Evolutionary conservation across 345 rosid species (phyloP).

Genomic region (Populus davidiana): DNA sequence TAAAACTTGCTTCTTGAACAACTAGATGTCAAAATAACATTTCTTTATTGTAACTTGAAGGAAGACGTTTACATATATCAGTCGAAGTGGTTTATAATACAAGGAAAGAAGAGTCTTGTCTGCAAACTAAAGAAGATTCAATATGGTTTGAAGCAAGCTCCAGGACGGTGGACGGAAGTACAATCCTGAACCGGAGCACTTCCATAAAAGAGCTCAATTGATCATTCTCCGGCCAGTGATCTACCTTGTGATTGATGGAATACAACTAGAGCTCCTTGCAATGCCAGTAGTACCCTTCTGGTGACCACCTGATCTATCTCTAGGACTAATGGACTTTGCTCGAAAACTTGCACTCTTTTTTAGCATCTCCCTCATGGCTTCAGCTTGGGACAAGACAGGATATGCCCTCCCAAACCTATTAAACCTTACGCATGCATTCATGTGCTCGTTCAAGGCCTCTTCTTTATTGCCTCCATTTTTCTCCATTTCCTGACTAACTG

Average conservation of each 20-base stretch:
- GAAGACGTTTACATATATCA: too few relatives aligned
- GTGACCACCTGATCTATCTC: constrained; percentile 1
- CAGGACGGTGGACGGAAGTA: too few relatives aligned
- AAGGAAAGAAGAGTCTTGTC: too few relatives aligned
- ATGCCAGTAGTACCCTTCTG: constrained; percentile 8
- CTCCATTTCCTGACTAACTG: constrained; percentile 27
- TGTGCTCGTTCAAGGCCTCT: constrained; percentile 36
- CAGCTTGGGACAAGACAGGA: constrained; percentile 28
- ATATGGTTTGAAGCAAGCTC: too few relatives aligned
- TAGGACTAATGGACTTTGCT: constrained; percentile 17
- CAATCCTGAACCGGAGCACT: too few relatives aligned
- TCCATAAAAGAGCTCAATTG: not conserved
- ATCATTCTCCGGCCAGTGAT: not conserved
- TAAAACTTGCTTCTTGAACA: too few relatives aligned
- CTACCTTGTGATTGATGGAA: constrained; percentile 22
- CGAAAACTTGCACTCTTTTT: constrained; percentile 16
- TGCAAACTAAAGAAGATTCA: too few relatives aligned
- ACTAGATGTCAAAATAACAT: too few relatives aligned
- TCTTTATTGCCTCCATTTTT: constrained; percentile 30
- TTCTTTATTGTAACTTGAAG: too few relatives aligned
- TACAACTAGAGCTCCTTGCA: constrained; percentile 32
- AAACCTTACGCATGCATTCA: constrained; percentile 26
- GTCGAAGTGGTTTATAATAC: too few relatives aligned
- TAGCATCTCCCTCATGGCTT: constrained; percentile 27
- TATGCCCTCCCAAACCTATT: constrained; percentile 19